Conservation (phyloP, 1,284 basidiomycete genomes). For the Somion occarium region DNA sequence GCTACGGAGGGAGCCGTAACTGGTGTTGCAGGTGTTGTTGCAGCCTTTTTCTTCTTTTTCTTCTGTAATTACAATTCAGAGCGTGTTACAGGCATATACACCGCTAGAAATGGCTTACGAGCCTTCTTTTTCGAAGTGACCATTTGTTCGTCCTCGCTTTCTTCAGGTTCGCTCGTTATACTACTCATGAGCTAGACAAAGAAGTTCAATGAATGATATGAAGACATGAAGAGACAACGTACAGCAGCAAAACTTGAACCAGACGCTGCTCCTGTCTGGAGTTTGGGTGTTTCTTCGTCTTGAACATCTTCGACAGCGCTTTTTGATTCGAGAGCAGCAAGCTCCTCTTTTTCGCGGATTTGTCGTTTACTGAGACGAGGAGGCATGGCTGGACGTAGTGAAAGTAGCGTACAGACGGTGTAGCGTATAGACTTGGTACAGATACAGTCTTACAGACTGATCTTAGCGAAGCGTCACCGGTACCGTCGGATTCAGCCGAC, state of each 20-base stretch:
- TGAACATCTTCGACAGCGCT: constrained; percentile 8
- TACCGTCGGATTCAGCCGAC: too few species aligned
- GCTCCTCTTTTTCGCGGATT: constrained; percentile 78
- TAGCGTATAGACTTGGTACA: too few species aligned
- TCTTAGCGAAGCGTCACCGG: too few species aligned
- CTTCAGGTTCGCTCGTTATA: constrained; percentile 17
- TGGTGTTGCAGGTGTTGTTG: constrained; percentile 12
- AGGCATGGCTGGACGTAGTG: too few species aligned
- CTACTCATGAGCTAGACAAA: constrained; percentile 17
- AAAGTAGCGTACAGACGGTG: too few species aligned
- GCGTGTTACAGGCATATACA: background rate
- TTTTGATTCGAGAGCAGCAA: constrained; percentile 43
- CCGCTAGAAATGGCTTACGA: constrained; percentile 21
- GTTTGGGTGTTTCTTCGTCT: constrained; percentile 19
- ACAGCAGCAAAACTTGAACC: background rate
- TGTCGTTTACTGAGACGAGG: constrained; percentile 82
- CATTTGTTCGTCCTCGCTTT: constrained; percentile 32
- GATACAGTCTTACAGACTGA: too few species aligned
- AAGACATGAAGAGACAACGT: background rate
- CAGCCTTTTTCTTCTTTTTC: constrained; percentile 52
- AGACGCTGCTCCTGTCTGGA: background rate
- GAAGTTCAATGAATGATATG: background rate
- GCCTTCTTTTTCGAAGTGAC: constrained; percentile 41
- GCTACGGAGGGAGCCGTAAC: too few species aligned
- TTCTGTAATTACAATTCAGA: constrained; percentile 19